Conservation (phyloP, 805 yeast species). For the Blastobotrys americana region DNA sequence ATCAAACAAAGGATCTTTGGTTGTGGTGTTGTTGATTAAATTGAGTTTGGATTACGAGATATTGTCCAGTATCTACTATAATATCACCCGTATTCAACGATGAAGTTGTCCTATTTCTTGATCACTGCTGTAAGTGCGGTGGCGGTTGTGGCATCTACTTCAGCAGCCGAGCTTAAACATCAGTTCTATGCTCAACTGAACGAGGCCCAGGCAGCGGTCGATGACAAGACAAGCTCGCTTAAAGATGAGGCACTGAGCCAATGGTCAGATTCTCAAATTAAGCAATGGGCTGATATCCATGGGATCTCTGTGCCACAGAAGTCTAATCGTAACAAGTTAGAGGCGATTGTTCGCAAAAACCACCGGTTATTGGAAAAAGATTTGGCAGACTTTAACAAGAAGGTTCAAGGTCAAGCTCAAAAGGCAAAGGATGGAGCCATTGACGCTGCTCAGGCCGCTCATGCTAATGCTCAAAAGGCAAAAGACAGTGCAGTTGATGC, state of each 20-base stretch:
- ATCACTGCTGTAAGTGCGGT: neutral
- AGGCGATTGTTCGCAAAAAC: conserved; percentile 28
- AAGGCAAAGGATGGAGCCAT: neutral
- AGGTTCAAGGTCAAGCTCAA: conserved; percentile 15
- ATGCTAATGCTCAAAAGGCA: neutral
- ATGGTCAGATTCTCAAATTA: conserved; percentile 38
- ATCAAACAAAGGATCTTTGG: no score
- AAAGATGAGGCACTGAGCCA: conserved; percentile 33
- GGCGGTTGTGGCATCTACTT: neutral
- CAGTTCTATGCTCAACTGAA: conserved; percentile 19
- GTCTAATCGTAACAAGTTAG: conserved; percentile 16
- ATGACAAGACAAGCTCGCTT: conserved; percentile 33
- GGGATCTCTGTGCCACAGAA: conserved; percentile 23
- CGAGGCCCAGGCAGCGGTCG: conserved; percentile 28
- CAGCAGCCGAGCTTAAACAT: neutral
- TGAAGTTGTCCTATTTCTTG: neutral
- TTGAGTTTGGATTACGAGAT: no score
- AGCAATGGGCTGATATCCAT: conserved; percentile 38
- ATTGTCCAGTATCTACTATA: no score
- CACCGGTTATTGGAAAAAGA: conserved; percentile 27
- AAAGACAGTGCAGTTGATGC: neutral
- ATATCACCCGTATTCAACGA: no score
- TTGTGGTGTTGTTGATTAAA: no score
- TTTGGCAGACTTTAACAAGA: conserved; percentile 10
- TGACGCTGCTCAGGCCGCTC: conserved; percentile 1